A percentile compares a stretch with the other conserved stretches of the same genome.
These are phyloP conservation scores for Acanthamoeba royreba DNA, from an alignment of 208 protist species.

Conservation along the genomic window DNA sequence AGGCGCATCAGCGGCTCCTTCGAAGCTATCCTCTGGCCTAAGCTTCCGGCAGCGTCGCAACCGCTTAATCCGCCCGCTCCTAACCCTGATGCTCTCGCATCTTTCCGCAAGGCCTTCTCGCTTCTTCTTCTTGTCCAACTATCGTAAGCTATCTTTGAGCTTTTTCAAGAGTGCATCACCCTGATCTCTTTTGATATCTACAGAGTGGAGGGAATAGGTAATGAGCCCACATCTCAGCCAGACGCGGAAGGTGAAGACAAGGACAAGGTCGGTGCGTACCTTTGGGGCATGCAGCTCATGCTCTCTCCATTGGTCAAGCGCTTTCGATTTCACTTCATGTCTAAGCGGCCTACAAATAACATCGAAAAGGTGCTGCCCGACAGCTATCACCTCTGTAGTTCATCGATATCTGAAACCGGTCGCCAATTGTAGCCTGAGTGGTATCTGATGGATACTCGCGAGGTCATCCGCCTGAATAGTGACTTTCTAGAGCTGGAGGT, in stretches of 20 bases:
- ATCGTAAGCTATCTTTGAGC: not conserved
- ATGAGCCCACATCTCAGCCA: not conserved
- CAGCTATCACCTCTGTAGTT: not conserved
- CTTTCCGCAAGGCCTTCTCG: not conserved
- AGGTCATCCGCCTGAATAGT: not conserved
- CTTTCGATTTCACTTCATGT: slow-evolving; percentile 14
- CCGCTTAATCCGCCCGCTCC: not conserved
- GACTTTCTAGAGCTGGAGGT: not conserved
- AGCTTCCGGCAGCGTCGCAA: not conserved
- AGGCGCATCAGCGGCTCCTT: not conserved
- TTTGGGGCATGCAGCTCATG: not conserved
- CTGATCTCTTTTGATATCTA: too few species aligned
- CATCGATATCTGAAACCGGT: not conserved
- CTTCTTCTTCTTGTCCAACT: not conserved
- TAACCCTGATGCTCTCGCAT: not conserved
- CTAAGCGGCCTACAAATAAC: not conserved
- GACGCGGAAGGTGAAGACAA: not conserved
- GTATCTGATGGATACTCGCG: not conserved
- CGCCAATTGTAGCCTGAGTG: not conserved
- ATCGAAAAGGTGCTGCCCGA: not conserved
- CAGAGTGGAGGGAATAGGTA: not conserved
- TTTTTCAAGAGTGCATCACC: too few species aligned
- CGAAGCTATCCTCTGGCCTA: not conserved
- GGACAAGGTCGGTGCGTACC: not conserved
- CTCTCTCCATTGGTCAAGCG: not conserved